A percentile compares a stretch with the other conserved stretches of the same genome.
phyloP scores from a whole-genome alignment of 768 basidiomycete species.

The Pisolithus marmoratus region DNA sequence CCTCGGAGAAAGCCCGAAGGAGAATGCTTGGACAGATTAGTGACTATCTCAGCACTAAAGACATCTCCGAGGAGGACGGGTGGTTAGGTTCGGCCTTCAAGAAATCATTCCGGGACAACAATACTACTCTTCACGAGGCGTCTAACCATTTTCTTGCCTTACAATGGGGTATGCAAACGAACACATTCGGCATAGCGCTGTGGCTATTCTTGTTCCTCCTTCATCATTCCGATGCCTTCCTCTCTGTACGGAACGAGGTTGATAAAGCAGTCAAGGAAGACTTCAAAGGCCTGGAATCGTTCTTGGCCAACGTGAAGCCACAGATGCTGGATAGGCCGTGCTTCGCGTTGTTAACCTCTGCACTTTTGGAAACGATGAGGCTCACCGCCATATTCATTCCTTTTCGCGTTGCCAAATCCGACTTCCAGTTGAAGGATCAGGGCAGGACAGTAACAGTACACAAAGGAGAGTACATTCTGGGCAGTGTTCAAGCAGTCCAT shows the following conservation, averaged over 20 bases:
- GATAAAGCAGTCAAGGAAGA: conserved; percentile 23
- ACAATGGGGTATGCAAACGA: conserved; percentile 20
- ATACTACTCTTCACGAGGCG: conserved; percentile 12
- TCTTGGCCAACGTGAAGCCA: conserved; percentile 9
- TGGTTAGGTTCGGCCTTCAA: conserved; percentile 11
- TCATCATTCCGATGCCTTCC: conserved; percentile 37
- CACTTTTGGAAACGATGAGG: conserved; percentile 23
- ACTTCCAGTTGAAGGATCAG: conserved; percentile 11
- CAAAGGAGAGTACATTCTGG: neutral
- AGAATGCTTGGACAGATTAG: conserved; percentile 5
- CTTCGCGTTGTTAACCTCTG: conserved; percentile 16
- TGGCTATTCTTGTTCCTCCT: conserved; percentile 29
- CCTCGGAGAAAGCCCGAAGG: conserved; percentile 11
- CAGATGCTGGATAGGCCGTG: conserved; percentile 13
- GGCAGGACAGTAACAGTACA: neutral
- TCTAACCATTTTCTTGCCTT: conserved; percentile 17
- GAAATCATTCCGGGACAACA: conserved; percentile 13
- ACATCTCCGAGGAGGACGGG: conserved; percentile 3
- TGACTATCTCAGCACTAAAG: conserved; percentile 9
- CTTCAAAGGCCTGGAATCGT: conserved; percentile 7
- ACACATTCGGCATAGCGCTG: conserved; percentile 11
- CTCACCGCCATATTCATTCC: conserved; percentile 13
- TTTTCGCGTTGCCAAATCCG: conserved; percentile 9
- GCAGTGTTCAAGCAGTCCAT: neutral
- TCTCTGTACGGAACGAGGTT: conserved; percentile 41